Percentiles rank a stretch among this genome's conserved stretches.
These are phyloP conservation scores for Gentiana dahurica DNA, from an alignment of 257 asterid genomes.

Conservation along the genomic window DNA sequence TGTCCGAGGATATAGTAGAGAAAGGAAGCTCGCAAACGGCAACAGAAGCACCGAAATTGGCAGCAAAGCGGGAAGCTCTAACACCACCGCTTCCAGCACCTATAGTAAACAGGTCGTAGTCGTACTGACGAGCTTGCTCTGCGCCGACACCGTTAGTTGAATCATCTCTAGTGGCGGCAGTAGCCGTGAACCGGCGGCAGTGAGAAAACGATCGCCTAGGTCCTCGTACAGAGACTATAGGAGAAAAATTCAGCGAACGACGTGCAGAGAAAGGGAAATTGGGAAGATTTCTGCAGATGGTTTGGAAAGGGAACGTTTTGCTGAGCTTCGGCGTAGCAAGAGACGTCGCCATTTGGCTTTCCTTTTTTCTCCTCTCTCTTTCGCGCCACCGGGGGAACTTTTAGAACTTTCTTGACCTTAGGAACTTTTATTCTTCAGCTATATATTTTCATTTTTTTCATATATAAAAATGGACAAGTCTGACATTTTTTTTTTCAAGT, in stretches of 20 bases:
- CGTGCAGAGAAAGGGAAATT: constrained; percentile 21
- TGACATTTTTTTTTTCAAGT: background rate
- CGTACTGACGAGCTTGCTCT: constrained; percentile 44
- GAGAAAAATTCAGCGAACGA: constrained; percentile 8
- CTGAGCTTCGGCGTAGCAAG: constrained; percentile 49
- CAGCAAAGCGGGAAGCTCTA: constrained; percentile 89
- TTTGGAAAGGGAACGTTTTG: constrained; percentile 30
- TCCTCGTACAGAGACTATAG: constrained; percentile 13
- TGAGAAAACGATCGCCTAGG: constrained; percentile 7
- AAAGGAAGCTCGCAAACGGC: constrained; percentile 97
- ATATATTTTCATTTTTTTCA: too few species aligned
- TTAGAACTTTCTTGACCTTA: background rate
- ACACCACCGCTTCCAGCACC: constrained; percentile 99
- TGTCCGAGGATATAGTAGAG: constrained; percentile 76
- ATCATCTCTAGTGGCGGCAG: constrained; percentile 44
- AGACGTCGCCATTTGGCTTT: constrained; percentile 40
- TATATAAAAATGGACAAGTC: too few species aligned
- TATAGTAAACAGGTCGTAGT: constrained; percentile 83
- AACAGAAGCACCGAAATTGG: constrained; percentile 82
- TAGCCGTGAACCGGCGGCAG: constrained; percentile 30
- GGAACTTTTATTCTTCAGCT: background rate
- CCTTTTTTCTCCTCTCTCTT: background rate
- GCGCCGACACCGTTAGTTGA: constrained; percentile 33
- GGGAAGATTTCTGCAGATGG: constrained; percentile 26
- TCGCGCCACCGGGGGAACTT: background rate